These are phyloP conservation scores for Truncatella angustata DNA, from an alignment of 2,329 filamentous ascomycete genomes.

Conservation along the genomic window DNA sequence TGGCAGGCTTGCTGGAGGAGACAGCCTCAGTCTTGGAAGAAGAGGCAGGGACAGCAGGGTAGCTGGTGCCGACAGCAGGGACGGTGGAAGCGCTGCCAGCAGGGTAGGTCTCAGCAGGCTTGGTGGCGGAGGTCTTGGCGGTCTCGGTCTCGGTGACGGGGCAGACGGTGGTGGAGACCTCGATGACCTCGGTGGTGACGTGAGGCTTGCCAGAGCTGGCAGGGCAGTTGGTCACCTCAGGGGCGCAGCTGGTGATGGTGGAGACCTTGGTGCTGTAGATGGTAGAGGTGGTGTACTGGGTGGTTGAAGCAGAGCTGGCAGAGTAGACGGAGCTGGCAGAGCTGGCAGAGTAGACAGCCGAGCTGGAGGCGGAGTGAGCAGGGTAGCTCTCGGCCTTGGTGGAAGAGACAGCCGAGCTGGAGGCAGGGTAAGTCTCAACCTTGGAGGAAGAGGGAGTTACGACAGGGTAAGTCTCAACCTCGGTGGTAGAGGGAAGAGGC, in stretches of 20 bases:
- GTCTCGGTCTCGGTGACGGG: slow-evolving; percentile 5
- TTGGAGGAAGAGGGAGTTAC: not conserved
- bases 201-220: not conserved
- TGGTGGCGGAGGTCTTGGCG: too few species aligned
- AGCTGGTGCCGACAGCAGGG: not conserved
- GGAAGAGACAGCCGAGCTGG: not conserved
- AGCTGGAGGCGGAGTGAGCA: slow-evolving; percentile 1
- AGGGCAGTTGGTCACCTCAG: slow-evolving; percentile 9
- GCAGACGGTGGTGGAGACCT: slow-evolving; percentile 7
- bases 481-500: not conserved
- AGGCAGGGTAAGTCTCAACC: not conserved
- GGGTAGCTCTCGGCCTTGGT: not conserved
- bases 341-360: not conserved
- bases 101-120: too few species aligned
- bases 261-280: not conserved
- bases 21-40: not conserved
- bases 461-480: not conserved
- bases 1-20: not conserved
- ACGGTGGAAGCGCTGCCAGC: too few species aligned
- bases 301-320: not conserved
- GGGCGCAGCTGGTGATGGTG: slow-evolving; percentile 1
- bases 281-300: slow-evolving; percentile 5
- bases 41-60: not conserved
- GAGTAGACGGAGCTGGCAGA: not conserved
- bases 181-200: slow-evolving; percentile 1